A percentile compares a stretch with the other conserved stretches of the same genome.
Conservation (phyloP, 169 alveolate genomes). For the Neospora caninum region DNA sequence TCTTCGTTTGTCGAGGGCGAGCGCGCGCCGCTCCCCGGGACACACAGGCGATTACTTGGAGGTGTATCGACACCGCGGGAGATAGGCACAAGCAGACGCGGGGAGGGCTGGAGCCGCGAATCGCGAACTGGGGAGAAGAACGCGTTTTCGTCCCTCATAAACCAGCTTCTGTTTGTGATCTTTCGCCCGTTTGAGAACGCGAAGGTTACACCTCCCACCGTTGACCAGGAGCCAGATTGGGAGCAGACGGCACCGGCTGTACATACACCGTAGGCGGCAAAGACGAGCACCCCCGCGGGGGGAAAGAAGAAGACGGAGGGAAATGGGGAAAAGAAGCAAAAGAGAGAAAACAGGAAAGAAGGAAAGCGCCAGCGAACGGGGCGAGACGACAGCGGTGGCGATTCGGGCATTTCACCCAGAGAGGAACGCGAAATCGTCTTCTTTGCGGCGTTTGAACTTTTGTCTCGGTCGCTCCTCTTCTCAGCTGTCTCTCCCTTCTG, state of each 20-base stretch:
- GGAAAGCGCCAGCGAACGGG: background rate
- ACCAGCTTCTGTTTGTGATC: background rate
- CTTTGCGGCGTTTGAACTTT: no score
- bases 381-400: no score
- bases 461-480: no score
- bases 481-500: no score
- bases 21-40: no score
- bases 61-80: slow-evolving; percentile 1
- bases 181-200: background rate
- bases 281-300: no score
- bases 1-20: no score
- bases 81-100: background rate
- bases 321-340: background rate
- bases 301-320: no score
- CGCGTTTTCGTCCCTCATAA: background rate
- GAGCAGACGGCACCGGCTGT: background rate
- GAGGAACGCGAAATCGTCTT: no score
- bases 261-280: background rate
- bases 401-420: no score
- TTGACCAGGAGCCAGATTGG: background rate
- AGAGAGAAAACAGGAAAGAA: background rate
- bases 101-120: background rate
- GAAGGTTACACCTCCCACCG: background rate
- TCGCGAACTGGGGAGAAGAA: background rate
- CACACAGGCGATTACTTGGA: no score